phyloP scores from a whole-genome alignment of 148 eudicot species.

The Spergularia marina region DNA sequence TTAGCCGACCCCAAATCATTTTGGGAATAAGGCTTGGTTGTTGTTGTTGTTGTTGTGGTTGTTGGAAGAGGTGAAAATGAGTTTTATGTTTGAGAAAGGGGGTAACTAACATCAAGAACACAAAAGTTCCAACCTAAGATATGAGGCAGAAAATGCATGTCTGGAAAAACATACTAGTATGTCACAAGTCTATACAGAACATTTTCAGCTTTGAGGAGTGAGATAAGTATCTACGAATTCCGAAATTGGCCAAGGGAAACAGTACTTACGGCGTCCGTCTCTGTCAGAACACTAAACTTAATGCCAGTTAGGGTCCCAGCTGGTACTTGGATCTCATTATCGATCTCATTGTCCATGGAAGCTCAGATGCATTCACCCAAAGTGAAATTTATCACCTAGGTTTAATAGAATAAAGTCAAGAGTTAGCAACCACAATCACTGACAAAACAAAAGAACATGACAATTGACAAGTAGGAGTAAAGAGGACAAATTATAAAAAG shows the following conservation, averaged over 20 bases:
- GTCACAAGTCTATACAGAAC: background rate
- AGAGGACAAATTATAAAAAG: background rate
- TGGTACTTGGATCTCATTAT: constrained; percentile 50
- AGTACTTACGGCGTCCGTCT: constrained; percentile 71
- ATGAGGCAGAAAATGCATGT: background rate
- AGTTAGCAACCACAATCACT: background rate
- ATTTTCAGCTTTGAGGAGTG: constrained; percentile 12
- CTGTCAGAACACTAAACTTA: constrained; percentile 50
- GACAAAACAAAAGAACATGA: background rate
- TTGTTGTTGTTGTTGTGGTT: too few species aligned
- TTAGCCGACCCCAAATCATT: too few species aligned
- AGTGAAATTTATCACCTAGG: constrained; percentile 11
- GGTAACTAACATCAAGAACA: background rate
- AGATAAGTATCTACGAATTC: background rate
- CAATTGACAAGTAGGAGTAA: background rate
- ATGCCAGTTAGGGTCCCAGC: constrained; percentile 55
- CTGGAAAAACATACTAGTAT: background rate
- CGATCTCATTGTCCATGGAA: constrained; percentile 50
- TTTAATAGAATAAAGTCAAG: constrained; percentile 6
- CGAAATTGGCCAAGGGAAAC: background rate
- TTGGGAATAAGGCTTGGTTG: too few species aligned
- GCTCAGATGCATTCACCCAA: constrained; percentile 22
- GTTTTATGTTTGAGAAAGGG: background rate
- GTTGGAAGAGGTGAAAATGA: background rate
- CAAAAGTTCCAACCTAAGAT: constrained; percentile 5